phyloP scores from a whole-genome alignment of 2,329 filamentous ascomycete genomes.

The Colletotrichum incanum region DNA sequence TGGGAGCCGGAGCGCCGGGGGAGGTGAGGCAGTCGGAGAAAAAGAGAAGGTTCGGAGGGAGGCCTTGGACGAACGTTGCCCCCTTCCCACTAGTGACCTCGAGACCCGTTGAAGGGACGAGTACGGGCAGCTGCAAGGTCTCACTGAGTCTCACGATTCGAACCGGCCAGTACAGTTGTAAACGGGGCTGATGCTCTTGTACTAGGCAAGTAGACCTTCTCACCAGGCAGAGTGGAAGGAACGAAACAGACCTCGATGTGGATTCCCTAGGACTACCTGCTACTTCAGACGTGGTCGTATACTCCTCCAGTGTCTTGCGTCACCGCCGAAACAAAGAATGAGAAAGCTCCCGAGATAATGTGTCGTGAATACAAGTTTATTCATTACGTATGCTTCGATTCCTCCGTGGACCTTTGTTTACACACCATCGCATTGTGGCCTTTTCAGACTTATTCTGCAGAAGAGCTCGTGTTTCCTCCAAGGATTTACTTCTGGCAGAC shows the following conservation, averaged over 20 bases:
- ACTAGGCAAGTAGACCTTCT: not conserved
- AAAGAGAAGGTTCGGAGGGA: conserved; percentile 41
- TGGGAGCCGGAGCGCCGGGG: conserved; percentile 14
- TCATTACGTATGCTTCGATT: no score
- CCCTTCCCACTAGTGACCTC: conserved; percentile 19
- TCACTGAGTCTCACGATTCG: conserved; percentile 32
- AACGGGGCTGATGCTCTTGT: conserved; percentile 26
- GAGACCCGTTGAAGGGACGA: conserved; percentile 36
- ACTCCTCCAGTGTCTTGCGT: not conserved
- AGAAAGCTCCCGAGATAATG: not conserved
- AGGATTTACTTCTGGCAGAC: not conserved
- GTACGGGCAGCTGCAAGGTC: conserved; percentile 15
- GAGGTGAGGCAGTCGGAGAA: conserved; percentile 20
- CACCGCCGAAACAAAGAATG: not conserved
- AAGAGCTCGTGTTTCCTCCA: not conserved
- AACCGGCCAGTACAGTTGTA: conserved; percentile 6
- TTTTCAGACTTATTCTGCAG: not conserved
- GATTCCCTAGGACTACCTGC: not conserved
- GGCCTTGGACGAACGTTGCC: conserved; percentile 27
- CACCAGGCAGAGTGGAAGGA: conserved; percentile 17
- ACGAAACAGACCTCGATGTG: not conserved
- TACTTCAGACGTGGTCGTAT: not conserved
- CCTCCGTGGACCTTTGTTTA: not conserved
- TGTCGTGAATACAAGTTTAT: not conserved
- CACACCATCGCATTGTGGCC: conserved; percentile 4